Base-by-base conservation (phyloP, 257 asterid species). In the Ocimum tenuiflorum region DNA sequence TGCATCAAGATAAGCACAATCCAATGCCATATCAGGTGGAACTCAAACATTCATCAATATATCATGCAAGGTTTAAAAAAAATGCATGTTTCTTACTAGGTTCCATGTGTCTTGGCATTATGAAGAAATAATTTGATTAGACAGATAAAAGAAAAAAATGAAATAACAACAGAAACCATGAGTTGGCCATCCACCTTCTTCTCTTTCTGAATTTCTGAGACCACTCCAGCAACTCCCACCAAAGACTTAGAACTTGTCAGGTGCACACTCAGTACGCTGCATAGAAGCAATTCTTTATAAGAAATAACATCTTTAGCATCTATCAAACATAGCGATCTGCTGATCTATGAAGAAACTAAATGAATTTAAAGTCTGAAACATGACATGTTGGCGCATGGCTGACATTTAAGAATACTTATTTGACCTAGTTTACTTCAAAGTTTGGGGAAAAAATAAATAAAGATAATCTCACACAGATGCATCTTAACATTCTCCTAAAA, bases 181-280 rank as follows among this genome's bases (percentile, higher is more conserved):
- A 54, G 10, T 48, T 53, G 57, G 36, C 83, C 43, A 58, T 9
- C 39, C 59, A 84, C 97, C 97, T 89, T 94, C 81, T 89, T 92
- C 85, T 89, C 94, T 69, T 63, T 89, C 80, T 94, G 97, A 74
- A 94, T 90, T 80, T 94, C 97, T 20, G 97, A 79, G 42, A 94
- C 66, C 74, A 94, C 99, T 71, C 97, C 97, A 12, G 90, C 47
- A 49, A 94, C 78, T 62, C 99, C 99, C 82, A 89, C 96, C 86
- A 94, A 81, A 46, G 99, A 94, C 86, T 90, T 94, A 29, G 99
- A 89, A 83, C 99, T 94, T 71, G 99, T 89, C 73, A 90, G 72
- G 72, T 94, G 94, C 60, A 94, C 96, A 47, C 95, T 86, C 74
- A 89, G 55, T 64, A 94, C 97, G 59, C 99, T 94, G 91, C 80